Evolutionary conservation across 257 asterid genomes (phyloP).

Genomic region (Solanum ossicruentum): DNA sequence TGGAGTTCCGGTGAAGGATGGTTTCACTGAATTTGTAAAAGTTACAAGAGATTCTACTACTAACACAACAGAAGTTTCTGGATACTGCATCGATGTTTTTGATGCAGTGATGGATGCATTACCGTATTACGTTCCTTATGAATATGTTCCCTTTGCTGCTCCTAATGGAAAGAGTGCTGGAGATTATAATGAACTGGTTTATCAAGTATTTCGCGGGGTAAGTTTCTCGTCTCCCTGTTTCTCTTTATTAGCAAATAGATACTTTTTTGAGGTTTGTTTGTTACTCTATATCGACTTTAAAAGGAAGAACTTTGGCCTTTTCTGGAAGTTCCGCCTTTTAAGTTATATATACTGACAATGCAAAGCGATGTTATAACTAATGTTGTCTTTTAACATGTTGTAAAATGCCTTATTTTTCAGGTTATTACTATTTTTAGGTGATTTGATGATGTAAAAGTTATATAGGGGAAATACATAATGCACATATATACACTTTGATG

Average conservation of each 20-base stretch:
- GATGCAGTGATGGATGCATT: conserved; percentile 30
- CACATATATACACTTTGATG: not conserved
- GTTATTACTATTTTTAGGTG: not conserved
- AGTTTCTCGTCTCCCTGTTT: not conserved
- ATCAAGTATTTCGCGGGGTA: conserved; percentile 36
- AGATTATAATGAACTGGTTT: conserved; percentile 11
- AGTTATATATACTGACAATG: not conserved
- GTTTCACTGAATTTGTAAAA: conserved; percentile 24
- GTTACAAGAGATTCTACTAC: conserved; percentile 10
- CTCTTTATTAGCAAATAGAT: not conserved
- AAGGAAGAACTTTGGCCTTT: not conserved
- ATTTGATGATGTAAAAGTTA: not conserved
- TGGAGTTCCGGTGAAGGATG: conserved; percentile 30
- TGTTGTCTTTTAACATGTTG: not conserved
- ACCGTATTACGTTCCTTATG: conserved; percentile 29
- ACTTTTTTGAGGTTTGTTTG: not conserved
- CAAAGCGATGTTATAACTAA: not conserved
- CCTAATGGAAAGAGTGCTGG: conserved; percentile 16
- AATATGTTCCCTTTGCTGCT: conserved; percentile 25
- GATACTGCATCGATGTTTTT: conserved; percentile 38
- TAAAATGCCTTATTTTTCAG: not conserved
- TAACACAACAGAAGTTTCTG: conserved; percentile 17
- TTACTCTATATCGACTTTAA: not conserved
- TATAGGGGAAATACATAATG: not conserved
- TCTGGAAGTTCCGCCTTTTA: not conserved